Percentiles rank a stretch among this genome's conserved stretches.
These are phyloP conservation scores for Botryotinia globosa DNA, from an alignment of 2,329 filamentous ascomycete species.

Conservation along the genomic window DNA sequence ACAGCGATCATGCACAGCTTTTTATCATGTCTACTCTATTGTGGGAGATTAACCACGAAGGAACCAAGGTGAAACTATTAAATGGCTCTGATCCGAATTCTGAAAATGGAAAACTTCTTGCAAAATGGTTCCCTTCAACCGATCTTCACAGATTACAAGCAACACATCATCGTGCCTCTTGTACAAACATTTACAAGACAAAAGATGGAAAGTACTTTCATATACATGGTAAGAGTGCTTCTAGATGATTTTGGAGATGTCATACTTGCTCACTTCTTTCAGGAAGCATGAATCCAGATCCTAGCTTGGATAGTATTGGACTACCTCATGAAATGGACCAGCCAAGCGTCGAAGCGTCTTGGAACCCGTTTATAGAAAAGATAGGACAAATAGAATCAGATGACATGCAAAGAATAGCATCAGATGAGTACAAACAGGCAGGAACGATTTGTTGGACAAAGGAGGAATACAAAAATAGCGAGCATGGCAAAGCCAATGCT, in stretches of 20 bases:
- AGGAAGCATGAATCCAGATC: neutral
- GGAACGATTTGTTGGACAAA: neutral
- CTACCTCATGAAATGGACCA: neutral
- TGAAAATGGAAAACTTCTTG: slow-evolving; percentile 12
- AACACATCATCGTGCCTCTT: neutral
- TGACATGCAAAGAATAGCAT: neutral
- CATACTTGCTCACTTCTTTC: neutral
- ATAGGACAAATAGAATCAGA: neutral
- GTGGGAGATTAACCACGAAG: slow-evolving; percentile 17
- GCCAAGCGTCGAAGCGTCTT: neutral
- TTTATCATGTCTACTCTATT: slow-evolving; percentile 32
- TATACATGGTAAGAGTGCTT: neutral
- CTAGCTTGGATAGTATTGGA: neutral
- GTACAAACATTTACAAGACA: neutral
- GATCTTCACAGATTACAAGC: slow-evolving; percentile 30
- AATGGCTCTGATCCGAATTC: neutral
- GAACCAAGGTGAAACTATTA: neutral
- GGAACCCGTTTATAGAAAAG: neutral
- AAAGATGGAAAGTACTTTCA: neutral
- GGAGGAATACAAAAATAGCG: slow-evolving; percentile 36
- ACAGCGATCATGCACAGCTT: neutral
- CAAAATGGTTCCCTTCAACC: slow-evolving; percentile 23
- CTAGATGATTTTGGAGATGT: neutral
- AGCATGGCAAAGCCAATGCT: slow-evolving; percentile 45
- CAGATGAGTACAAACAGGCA: neutral